phyloP scores from a whole-genome alignment of 148 eudicot species.

The Nepenthes mirabilis region DNA sequence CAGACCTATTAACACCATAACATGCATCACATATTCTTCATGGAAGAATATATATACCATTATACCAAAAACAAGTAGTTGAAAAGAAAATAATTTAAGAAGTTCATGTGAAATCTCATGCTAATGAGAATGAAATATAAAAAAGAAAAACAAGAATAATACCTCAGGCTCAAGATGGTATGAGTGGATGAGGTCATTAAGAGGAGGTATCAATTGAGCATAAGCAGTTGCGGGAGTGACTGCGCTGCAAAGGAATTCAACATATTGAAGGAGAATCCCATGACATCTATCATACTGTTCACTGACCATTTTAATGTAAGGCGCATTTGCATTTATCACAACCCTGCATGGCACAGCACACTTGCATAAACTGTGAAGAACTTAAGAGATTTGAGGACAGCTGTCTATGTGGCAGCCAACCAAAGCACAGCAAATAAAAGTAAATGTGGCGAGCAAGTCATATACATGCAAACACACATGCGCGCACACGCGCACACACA shows the following conservation, averaged over 20 bases:
- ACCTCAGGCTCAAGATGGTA: conserved; percentile 99
- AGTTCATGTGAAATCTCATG: too few relatives aligned
- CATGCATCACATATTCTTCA: too few relatives aligned
- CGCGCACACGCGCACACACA: too few relatives aligned
- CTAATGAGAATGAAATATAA: background rate
- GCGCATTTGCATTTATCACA: conserved; percentile 71
- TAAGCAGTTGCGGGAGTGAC: conserved; percentile 56
- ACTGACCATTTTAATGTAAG: conserved; percentile 88
- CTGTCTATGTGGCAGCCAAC: too few relatives aligned
- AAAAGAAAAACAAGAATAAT: background rate
- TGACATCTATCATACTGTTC: conserved; percentile 98
- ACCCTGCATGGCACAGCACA: conserved; percentile 44
- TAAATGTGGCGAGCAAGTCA: too few relatives aligned
- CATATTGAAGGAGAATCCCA: conserved; percentile 95
- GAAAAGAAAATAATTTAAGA: background rate
- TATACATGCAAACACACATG: too few relatives aligned
- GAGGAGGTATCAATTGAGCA: conserved; percentile 75
- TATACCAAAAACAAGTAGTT: background rate
- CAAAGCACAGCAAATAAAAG: too few relatives aligned
- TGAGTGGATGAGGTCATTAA: conserved; percentile 62
- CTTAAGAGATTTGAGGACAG: too few relatives aligned
- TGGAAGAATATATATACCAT: background rate
- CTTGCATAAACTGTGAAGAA: background rate
- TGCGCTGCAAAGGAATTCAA: conserved; percentile 79
- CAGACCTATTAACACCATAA: too few relatives aligned